Conservation (phyloP, 805 yeast genomes). For the Kodamaea lidongshanica region DNA sequence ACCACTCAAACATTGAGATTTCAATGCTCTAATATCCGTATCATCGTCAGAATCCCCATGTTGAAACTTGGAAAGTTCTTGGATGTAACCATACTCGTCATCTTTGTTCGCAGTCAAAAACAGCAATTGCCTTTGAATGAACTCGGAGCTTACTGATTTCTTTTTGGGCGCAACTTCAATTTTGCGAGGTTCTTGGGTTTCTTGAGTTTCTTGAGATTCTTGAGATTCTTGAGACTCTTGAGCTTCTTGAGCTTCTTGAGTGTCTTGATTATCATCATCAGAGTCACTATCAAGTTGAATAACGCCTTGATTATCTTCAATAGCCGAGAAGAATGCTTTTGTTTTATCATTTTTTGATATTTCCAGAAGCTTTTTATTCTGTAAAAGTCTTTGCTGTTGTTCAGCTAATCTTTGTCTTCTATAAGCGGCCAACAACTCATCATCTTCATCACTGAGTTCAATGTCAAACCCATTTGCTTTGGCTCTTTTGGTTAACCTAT, state of each 20-base stretch:
- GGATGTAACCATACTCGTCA: constrained; percentile 30
- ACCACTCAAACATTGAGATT: constrained; percentile 33
- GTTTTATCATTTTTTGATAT: constrained; percentile 50
- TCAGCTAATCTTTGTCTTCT: constrained; percentile 37
- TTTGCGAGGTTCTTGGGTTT: constrained; percentile 19
- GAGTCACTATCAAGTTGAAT: constrained; percentile 22
- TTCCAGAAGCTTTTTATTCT: constrained; percentile 38
- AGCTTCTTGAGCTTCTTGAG: constrained; percentile 3
- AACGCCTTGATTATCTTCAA: constrained; percentile 40
- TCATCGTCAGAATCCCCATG: constrained; percentile 37
- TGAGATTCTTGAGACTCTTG: constrained; percentile 8
- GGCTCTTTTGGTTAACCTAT: constrained; percentile 57
- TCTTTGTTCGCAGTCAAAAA: constrained; percentile 36
- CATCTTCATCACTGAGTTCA: constrained; percentile 73
- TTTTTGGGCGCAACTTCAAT: no score
- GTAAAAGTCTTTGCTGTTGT: constrained; percentile 45
- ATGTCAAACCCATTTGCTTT: constrained; percentile 48
- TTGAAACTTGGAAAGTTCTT: constrained; percentile 27
- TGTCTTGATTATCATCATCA: constrained; percentile 18
- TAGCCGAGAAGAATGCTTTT: constrained; percentile 61
- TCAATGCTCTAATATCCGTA: constrained; percentile 41
- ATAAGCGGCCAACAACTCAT: constrained; percentile 47
- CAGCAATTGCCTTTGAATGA: constrained; percentile 51
- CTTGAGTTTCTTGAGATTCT: constrained; percentile 10
- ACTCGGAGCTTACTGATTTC: constrained; percentile 51